Conservation (phyloP, 495 filamentous ascomycete genomes). For the Aeminium ludgeri region DNA sequence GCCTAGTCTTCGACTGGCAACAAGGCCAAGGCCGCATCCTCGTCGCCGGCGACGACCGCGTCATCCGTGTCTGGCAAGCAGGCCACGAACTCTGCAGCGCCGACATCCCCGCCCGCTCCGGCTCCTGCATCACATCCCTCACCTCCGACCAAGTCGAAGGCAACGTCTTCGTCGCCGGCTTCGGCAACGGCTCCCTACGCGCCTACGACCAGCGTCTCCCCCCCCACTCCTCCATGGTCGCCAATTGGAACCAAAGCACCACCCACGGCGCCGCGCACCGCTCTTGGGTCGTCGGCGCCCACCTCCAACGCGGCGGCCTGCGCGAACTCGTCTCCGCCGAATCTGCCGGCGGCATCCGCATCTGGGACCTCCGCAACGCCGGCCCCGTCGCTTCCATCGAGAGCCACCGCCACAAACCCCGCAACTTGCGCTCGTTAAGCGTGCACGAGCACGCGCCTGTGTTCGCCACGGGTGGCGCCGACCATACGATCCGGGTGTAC, state of each 20-base stretch:
- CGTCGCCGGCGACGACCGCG: slow-evolving; percentile 88
- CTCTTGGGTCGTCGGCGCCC: slow-evolving; percentile 85
- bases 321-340: slow-evolving; percentile 77
- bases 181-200: slow-evolving; percentile 88
- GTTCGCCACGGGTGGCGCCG: slow-evolving; percentile 81
- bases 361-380: slow-evolving; percentile 87
- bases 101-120: slow-evolving; percentile 89
- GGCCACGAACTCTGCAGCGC: slow-evolving; percentile 80
- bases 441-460: slow-evolving; percentile 96
- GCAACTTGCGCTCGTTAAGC: slow-evolving; percentile 48
- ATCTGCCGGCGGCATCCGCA: slow-evolving; percentile 75
- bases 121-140: slow-evolving; percentile 85
- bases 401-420: slow-evolving; percentile 57
- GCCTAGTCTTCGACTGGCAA: slow-evolving; percentile 94
- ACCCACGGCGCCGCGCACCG: slow-evolving; percentile 52
- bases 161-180: slow-evolving; percentile 87
- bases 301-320: slow-evolving; percentile 91
- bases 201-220: slow-evolving; percentile 81
- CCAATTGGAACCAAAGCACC: slow-evolving; percentile 85
- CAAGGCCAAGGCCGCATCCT: slow-evolving; percentile 89
- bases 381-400: slow-evolving; percentile 51
- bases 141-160: slow-evolving; percentile 96
- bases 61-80: slow-evolving; percentile 91
- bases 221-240: slow-evolving; percentile 74
- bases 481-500: slow-evolving; percentile 78